These are phyloP conservation scores for Venturia pyrina DNA, from an alignment of 2,329 filamentous ascomycete species.

Conservation along the genomic window DNA sequence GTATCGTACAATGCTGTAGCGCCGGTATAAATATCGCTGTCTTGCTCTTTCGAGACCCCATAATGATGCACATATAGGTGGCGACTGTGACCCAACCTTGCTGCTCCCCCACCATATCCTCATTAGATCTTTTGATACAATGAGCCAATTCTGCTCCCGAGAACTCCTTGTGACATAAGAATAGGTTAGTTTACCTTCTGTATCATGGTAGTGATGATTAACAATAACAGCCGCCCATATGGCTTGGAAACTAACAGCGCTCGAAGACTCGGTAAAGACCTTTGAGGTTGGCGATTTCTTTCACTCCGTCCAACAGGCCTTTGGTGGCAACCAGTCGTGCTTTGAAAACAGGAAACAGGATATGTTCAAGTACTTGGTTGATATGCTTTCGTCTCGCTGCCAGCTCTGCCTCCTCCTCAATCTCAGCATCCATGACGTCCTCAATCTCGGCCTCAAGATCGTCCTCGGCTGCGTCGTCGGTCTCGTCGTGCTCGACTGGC, in stretches of 20 bases:
- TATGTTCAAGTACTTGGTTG: constrained; percentile 67
- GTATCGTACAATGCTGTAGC: neutral
- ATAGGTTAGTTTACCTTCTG: neutral
- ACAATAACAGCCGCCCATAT: no score
- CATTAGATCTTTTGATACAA: neutral
- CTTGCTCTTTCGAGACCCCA: neutral
- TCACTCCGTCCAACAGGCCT: constrained; percentile 61
- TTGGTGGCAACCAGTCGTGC: constrained; percentile 73
- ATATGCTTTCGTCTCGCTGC: constrained; percentile 54
- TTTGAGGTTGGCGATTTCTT: constrained; percentile 87
- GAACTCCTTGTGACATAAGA: neutral
- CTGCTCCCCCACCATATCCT: neutral
- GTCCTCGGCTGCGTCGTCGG: constrained; percentile 43
- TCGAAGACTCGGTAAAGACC: constrained; percentile 93
- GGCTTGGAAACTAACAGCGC: constrained; percentile 44
- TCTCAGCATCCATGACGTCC: constrained; percentile 8
- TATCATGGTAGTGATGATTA: neutral
- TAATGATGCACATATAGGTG: neutral
- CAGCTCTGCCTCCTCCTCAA: constrained; percentile 32
- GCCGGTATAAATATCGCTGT: neutral
- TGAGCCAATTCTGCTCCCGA: neutral
- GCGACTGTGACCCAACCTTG: neutral
- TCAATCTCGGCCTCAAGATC: constrained; percentile 13
- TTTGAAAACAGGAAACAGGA: constrained; percentile 85
- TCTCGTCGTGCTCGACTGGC: constrained; percentile 19